Base-by-base conservation (phyloP, 1,139 yeast genomes). In the Saccharomycopsis crataegensis region DNA sequence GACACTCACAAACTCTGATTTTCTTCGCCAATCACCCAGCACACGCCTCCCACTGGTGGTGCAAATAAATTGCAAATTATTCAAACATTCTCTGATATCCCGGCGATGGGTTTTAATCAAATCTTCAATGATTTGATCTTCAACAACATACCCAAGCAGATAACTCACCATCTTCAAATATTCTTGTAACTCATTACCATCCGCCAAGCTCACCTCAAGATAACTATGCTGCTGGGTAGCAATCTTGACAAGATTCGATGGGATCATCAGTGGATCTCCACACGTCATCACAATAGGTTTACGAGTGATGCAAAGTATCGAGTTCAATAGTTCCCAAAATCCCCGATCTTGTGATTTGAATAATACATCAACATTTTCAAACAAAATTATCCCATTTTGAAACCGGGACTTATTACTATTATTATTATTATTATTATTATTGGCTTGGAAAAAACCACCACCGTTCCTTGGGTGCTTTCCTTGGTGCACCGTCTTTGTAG, bases 311-410 rank as follows among this genome's bases (percentile, higher is more conserved):
- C 76, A 73, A 42, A 89, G 69, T 14, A 89, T 74, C 56, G 80
- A 83, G 49, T 77, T 79, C 2, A 90, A 77, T 1, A 84, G 83
- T 1, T 74, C 65, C 97, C 98, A 93, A 63, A 93, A 91, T 1
- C 82, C 80, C 59, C 76, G 78, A 61, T 90, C 96, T 40, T 73
- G 74, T 50, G 82, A 86, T 57, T 85, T 93, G 62, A 85, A 89
- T 34, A 91, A 67, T 12, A 88, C 72, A 65, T 93, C 96, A 33
- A 87, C 91, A 61, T 93, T 97, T 62, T 91, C 97, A 53, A 93
- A 74, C 41, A 93, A 67, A 2, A 93, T 82, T 8, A 90, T 70
- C 6, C 93, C 90, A 54, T 80, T 77, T 57, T 80, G 83, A 51
- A 76, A 78, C 53, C 70, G 68, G 50, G 68, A n/a, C n/a, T 33